phyloP scores from a whole-genome alignment of 768 basidiomycete species.

The Trametes punicea region DNA sequence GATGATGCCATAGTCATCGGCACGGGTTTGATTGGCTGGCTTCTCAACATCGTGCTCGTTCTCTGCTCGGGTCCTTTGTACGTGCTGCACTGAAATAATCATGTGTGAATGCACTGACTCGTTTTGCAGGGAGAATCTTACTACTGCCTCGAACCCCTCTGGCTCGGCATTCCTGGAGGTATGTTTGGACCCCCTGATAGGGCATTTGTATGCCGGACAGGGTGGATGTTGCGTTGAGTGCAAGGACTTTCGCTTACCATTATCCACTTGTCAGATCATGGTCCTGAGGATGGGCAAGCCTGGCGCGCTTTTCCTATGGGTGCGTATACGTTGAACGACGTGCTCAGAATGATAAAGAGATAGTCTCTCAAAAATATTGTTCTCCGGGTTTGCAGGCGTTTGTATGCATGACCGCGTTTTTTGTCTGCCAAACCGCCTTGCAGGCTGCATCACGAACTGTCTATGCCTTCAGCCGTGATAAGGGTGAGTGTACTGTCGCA shows the following conservation, averaged over 20 bases:
- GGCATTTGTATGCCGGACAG: too few species aligned
- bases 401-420: constrained; percentile 85
- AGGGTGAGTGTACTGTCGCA: constrained; percentile 39
- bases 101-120: constrained; percentile 1
- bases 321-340: constrained; percentile 25
- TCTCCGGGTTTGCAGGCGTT: too few species aligned
- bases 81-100: constrained; percentile 25
- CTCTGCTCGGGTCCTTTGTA: constrained; percentile 77
- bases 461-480: constrained; percentile 82
- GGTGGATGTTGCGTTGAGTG: too few species aligned
- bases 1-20: constrained; percentile 50
- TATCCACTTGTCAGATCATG: constrained; percentile 50
- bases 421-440: constrained; percentile 75
- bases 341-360: background rate
- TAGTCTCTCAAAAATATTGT: too few species aligned
- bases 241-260: background rate
- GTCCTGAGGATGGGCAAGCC: constrained; percentile 69
- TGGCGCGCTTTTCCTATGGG: constrained; percentile 78
- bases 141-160: constrained; percentile 64
- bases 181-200: background rate
- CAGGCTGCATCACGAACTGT: constrained; percentile 82
- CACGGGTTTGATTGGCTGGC: constrained; percentile 77
- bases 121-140: constrained; percentile 52
- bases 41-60: constrained; percentile 84
- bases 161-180: constrained; percentile 72